Base-by-base conservation (phyloP, 768 basidiomycete species). In the Mycena indigotica region DNA sequence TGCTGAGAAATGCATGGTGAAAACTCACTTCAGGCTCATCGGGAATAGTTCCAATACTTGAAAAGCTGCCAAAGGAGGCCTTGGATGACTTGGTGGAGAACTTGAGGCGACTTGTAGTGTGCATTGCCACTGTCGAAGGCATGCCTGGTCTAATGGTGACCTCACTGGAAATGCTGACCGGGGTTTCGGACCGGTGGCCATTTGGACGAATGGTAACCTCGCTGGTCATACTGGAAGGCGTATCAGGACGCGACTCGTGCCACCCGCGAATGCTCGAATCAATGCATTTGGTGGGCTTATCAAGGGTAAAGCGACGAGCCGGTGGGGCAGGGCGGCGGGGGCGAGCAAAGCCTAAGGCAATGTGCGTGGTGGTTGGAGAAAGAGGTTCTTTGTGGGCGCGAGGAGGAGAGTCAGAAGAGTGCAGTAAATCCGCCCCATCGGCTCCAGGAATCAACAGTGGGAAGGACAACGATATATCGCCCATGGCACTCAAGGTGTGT, bases 381-480 rank as follows among this genome's bases (percentile, higher is more conserved):
- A 12, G 24, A 6, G 21, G 25, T 23, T 5, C 41, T 25, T 23
- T 23, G 13, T 48, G 46, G 17, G 10, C 32, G 17, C 46, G 46
- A 6, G 28, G 24, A 6, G 46, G 28, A 12, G 58, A 56, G 30
- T 39, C 35, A 16, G 62, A 59, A 1, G 62, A 60, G 13, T 55
- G 29, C 21, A 48, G 23, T 12, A 48, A 15, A 26, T 48, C 46
- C 24, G 59, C 52, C 19, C 57, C 55, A 2, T 50, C 23, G 19
- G 16, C 52, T 12, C 74, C 69, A 0, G 74, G 75, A 3, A 78
- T 57, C 28, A 73, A 73, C 25, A 73, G 68, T 24, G 70, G 61
- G 41, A 77, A 74, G 23, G 73, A 65, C 1, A 77, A 67, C 1
- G 79, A 78, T 24, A 81, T 75, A 24, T 82, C 78, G 6, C 82